A percentile compares a stretch with the other conserved stretches of the same genome.
These are phyloP conservation scores for Liriodendron chinense DNA, from an alignment of 164 flowering plant genomes.

Conservation along the genomic window DNA sequence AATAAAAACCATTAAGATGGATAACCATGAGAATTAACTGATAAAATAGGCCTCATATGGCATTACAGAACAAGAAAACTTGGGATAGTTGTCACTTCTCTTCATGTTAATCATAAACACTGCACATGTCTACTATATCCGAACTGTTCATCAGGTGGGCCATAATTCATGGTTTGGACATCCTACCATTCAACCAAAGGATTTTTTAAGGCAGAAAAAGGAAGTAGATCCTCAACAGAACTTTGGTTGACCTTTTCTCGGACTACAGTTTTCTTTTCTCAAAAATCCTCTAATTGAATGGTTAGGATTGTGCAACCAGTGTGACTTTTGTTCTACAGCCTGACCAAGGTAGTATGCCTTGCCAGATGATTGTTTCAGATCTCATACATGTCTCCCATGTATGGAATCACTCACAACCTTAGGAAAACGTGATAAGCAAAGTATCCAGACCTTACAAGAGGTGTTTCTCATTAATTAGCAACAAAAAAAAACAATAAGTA, in stretches of 20 bases:
- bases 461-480: too few relatives aligned
- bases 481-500: too few relatives aligned
- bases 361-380: background rate
- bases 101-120: background rate
- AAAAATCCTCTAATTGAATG: too few relatives aligned
- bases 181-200: background rate
- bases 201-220: background rate
- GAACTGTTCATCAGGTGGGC: background rate
- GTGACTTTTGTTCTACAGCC: background rate
- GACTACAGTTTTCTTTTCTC: too few relatives aligned
- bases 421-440: background rate
- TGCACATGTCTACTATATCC: background rate
- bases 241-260: background rate
- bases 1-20: conserved; percentile 3
- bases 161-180: background rate
- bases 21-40: background rate
- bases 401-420: background rate
- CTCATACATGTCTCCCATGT: background rate
- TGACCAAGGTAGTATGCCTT: background rate
- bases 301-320: too few relatives aligned
- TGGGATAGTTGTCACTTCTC: background rate
- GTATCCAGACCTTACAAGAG: too few relatives aligned
- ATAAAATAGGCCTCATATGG: background rate
- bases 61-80: too few relatives aligned
- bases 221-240: background rate